Evolutionary conservation across 495 filamentous ascomycete species (phyloP).

Genomic region (Penicillium nucicola): DNA sequence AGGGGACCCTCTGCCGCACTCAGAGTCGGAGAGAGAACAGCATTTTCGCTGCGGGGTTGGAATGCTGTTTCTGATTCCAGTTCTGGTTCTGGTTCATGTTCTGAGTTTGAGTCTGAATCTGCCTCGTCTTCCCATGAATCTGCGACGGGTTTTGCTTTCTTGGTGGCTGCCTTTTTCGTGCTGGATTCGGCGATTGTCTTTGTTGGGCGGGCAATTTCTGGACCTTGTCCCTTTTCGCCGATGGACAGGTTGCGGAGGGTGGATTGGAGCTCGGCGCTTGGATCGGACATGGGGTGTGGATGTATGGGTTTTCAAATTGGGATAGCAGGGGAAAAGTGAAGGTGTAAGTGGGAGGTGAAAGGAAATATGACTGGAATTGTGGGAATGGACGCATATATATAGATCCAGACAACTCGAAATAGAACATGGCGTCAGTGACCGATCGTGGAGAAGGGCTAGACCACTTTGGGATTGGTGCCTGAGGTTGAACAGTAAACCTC

Average conservation of each 20-base stretch:
- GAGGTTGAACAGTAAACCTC: no score
- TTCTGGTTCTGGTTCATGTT: conserved; percentile 33
- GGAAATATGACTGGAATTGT: neutral
- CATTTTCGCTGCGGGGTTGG: conserved; percentile 9
- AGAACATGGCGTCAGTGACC: conserved; percentile 24
- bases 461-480: conserved; percentile 8
- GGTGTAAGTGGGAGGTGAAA: neutral
- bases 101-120: conserved; percentile 31
- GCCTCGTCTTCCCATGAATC: conserved; percentile 88
- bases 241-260: conserved; percentile 46
- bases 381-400: neutral
- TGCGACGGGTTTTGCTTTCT: conserved; percentile 48
- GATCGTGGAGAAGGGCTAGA: conserved; percentile 31
- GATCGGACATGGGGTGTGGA: conserved; percentile 25
- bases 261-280: conserved; percentile 37
- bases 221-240: conserved; percentile 31
- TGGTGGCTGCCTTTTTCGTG: conserved; percentile 31
- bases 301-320: neutral
- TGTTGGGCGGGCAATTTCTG: conserved; percentile 30
- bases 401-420: conserved; percentile 6
- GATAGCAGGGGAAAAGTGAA: neutral
- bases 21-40: conserved; percentile 28
- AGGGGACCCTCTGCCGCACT: conserved; percentile 39
- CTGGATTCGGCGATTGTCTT: conserved; percentile 7
- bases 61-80: conserved; percentile 7